A percentile compares a stretch with the other conserved stretches of the same genome.
Evolutionary conservation across 345 rosid genomes (phyloP).

Genomic region (Psidium friedrichsthalianum): DNA sequence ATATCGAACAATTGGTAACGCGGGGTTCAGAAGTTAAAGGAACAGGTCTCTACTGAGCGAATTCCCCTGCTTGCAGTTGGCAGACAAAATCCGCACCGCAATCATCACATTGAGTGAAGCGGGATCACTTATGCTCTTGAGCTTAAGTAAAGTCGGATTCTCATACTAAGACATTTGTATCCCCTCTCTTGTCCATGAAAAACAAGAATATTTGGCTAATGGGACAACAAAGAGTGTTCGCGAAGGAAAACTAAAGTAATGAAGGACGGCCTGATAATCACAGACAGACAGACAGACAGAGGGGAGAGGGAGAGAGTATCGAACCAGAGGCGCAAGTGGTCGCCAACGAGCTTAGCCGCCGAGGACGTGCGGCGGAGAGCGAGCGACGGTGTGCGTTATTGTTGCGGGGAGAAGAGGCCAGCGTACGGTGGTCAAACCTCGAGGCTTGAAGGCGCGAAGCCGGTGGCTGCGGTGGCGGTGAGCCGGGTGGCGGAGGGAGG

Average conservation of each 20-base stretch:
- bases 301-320: background rate
- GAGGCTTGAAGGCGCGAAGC: background rate
- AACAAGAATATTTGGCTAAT: background rate
- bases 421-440: background rate
- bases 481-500: background rate
- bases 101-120: background rate
- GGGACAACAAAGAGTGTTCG: background rate
- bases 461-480: background rate
- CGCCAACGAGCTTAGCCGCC: background rate
- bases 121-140: background rate
- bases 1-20: background rate
- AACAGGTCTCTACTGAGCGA: background rate
- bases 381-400: background rate
- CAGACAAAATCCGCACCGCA: background rate
- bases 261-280: background rate
- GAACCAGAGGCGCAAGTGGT: background rate
- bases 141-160: background rate
- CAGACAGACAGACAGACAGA: background rate
- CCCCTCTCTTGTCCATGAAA: background rate
- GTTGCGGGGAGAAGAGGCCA: background rate
- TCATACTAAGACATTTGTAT: background rate
- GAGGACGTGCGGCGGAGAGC: background rate
- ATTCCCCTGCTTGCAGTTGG: background rate
- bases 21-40: background rate
- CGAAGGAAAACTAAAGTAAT: background rate